These are phyloP conservation scores for Stagonosporopsis vannaccii DNA, from an alignment of 2,329 filamentous ascomycete species.

Conservation along the genomic window DNA sequence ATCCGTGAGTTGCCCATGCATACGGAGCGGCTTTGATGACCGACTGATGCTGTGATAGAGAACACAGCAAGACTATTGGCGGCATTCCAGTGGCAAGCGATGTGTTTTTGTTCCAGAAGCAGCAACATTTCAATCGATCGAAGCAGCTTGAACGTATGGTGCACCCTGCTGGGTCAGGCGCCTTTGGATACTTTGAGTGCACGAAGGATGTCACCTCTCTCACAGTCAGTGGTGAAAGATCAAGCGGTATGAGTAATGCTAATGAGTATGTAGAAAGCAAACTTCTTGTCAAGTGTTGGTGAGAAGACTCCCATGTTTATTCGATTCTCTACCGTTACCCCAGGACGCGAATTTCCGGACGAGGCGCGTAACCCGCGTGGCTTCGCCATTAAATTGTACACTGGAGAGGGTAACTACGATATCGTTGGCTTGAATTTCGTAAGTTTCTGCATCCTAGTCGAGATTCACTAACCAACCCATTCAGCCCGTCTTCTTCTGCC, in stretches of 20 bases:
- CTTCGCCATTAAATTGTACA: conserved; percentile 61
- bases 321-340: conserved; percentile 56
- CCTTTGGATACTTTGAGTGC: conserved; percentile 57
- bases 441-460: not conserved
- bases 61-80: conserved; percentile 62
- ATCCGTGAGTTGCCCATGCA: conserved; percentile 44
- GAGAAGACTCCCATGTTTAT: conserved; percentile 55
- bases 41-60: conserved; percentile 21
- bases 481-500: conserved; percentile 58
- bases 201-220: conserved; percentile 50
- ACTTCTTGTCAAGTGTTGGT: conserved; percentile 51
- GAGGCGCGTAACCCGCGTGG: conserved; percentile 57
- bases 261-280: conserved; percentile 42
- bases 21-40: not conserved
- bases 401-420: conserved; percentile 59
- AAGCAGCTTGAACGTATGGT: conserved; percentile 58
- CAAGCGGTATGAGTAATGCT: not conserved
- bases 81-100: conserved; percentile 61
- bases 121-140: conserved; percentile 64
- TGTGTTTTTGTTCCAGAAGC: conserved; percentile 62
- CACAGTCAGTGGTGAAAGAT: conserved; percentile 26
- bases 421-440: conserved; percentile 58
- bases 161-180: conserved; percentile 54
- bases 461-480: not conserved
- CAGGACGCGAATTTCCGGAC: conserved; percentile 55